Evolutionary conservation across 108 stramenopile genomes (phyloP).

Genomic region (Pseudonitzschia multiseries): DNA sequence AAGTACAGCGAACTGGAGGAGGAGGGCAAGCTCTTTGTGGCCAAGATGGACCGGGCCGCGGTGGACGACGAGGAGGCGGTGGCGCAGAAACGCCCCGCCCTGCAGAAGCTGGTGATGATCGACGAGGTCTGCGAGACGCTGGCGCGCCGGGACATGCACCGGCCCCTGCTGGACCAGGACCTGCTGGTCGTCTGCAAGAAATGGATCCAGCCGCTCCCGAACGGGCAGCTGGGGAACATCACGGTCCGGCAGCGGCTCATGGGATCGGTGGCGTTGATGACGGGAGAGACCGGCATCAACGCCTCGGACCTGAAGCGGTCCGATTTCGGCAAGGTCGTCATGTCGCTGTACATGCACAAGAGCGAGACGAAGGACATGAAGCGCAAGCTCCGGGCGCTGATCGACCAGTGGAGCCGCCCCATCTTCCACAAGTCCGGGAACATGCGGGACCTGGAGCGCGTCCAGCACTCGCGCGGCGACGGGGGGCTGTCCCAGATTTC

Average conservation of each 20-base stretch:
- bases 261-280: constrained; percentile 62
- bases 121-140: constrained; percentile 65
- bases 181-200: constrained; percentile 59
- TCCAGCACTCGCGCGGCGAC: constrained; percentile 54
- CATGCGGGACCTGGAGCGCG: constrained; percentile 77
- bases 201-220: constrained; percentile 88
- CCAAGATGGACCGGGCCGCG: constrained; percentile 74
- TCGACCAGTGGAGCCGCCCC: constrained; percentile 90
- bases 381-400: constrained; percentile 55
- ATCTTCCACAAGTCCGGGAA: constrained; percentile 93
- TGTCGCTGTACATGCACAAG: constrained; percentile 84
- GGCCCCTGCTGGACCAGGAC: constrained; percentile 78
- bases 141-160: constrained; percentile 62
- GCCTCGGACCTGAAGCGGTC: constrained; percentile 71
- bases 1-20: constrained; percentile 74
- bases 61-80: constrained; percentile 75
- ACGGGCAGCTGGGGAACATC: constrained; percentile 79
- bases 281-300: constrained; percentile 75
- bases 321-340: constrained; percentile 83
- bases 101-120: constrained; percentile 74
- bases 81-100: constrained; percentile 55
- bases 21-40: constrained; percentile 69
- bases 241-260: constrained; percentile 78
- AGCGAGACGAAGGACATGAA: constrained; percentile 85
- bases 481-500: constrained; percentile 55